Evolutionary conservation across 495 filamentous ascomycete species (phyloP).

Genomic region (Margaritispora aquatica): DNA sequence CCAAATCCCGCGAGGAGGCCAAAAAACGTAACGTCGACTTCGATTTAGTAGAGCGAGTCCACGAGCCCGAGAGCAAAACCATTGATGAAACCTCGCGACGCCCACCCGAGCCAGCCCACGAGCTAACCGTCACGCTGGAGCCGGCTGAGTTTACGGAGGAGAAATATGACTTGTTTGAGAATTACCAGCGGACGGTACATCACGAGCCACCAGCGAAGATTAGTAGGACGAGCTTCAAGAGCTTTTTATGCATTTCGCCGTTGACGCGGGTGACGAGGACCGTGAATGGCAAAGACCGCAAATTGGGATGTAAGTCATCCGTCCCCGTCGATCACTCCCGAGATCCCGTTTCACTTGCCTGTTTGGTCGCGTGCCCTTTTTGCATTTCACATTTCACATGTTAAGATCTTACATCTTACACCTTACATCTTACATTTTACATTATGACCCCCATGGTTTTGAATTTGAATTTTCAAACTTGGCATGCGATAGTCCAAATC

Average conservation of each 20-base stretch:
- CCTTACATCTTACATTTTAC: no score
- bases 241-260: slow-evolving; percentile 81
- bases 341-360: not conserved
- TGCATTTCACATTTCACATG: no score
- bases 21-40: slow-evolving; percentile 66
- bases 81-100: slow-evolving; percentile 11
- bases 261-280: slow-evolving; percentile 46
- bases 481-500: no score
- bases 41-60: slow-evolving; percentile 64
- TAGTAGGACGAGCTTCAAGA: slow-evolving; percentile 61
- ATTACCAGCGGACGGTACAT: slow-evolving; percentile 83
- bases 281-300: slow-evolving; percentile 43
- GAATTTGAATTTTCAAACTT: no score
- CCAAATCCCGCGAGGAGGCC: slow-evolving; percentile 75
- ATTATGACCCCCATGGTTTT: not conserved
- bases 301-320: slow-evolving; percentile 50
- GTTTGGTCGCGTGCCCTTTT: not conserved
- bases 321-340: not conserved
- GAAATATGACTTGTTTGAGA: slow-evolving; percentile 76
- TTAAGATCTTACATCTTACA: no score
- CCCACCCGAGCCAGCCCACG: slow-evolving; percentile 60
- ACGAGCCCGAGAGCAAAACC: slow-evolving; percentile 51
- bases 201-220: slow-evolving; percentile 64
- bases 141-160: slow-evolving; percentile 75
- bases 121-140: slow-evolving; percentile 74